Percentiles rank a stretch among this genome's conserved stretches.
phyloP scores from a whole-genome alignment of 2,329 filamentous ascomycete genomes.

The Hymenoscyphus occultus region DNA sequence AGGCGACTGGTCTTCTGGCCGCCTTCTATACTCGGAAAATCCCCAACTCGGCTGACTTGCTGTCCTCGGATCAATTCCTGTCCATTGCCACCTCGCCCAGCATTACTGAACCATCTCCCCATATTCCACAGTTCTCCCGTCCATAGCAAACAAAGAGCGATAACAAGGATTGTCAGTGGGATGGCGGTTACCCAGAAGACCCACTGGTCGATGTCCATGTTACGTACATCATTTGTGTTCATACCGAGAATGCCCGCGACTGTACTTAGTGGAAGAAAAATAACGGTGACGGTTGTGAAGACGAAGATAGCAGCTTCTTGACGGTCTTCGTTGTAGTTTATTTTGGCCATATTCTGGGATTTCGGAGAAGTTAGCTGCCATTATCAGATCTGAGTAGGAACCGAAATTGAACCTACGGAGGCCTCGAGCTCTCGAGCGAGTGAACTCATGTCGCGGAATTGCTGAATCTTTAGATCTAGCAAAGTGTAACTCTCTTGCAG shows the following conservation, averaged over 20 bases:
- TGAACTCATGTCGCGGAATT: neutral
- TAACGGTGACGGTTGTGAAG: slow-evolving; percentile 38
- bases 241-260: slow-evolving; percentile 36
- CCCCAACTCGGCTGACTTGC: neutral
- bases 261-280: slow-evolving; percentile 36
- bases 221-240: slow-evolving; percentile 36
- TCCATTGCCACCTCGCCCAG: neutral
- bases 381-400: neutral
- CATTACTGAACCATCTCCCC: neutral
- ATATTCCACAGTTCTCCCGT: neutral
- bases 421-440: neutral
- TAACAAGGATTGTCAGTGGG: slow-evolving; percentile 31
- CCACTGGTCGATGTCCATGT: slow-evolving; percentile 33
- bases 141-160: slow-evolving; percentile 24
- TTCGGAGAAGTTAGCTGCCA: neutral
- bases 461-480: neutral
- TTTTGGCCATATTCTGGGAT: neutral
- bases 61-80: neutral
- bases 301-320: slow-evolving; percentile 34
- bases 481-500: neutral
- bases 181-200: slow-evolving; percentile 36
- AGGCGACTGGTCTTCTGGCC: neutral
- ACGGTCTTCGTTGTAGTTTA: slow-evolving; percentile 25
- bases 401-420: neutral
- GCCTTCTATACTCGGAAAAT: neutral